Evolutionary conservation across 768 basidiomycete species (phyloP), one percentile per base, ranked within the genome.

Genomic region (Tubosaeta sp.): DNA sequence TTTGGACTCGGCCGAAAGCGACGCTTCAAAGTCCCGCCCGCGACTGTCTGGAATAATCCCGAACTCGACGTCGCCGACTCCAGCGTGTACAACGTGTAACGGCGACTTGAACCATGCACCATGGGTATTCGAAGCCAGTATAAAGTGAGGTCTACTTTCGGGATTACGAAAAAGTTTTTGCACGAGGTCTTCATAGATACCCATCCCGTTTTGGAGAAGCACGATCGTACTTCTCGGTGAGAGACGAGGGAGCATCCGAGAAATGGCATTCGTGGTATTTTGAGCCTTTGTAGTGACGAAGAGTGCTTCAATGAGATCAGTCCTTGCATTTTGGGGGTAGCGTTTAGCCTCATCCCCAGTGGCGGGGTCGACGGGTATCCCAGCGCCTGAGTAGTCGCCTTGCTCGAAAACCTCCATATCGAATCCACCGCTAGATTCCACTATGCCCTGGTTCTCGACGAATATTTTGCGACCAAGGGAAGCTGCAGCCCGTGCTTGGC

Each of bases 171-270:
- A 98, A 39, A 92, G 60, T 6, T 77, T 60, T 6, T 71, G 62
- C 16, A 91, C 66, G 44, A 97, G 76, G 54, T 82, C 72, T 51
- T 98, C 95, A 67, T 92, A 90, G 9, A 95, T 72, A 11, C 93
- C 95, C 84, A 97, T 89, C 25, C 95, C 95, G 65, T 95, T 95
- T 63, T 95, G 91, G 48, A 97, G 70, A n/a, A 99, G 79, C 3
- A 95, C 89, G 57, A 98, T 84, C 33, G 94, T 95, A 41, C 86
- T 88, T 46, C 78, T 67, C 0, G 77, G 65, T 5, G 77, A 74
- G 17, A 97, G 70, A 16, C 92, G 81, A 12, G 80, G 81, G 16
- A 78, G 69, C 50, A 97, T 78, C 0, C 67, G 63, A 16, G 69
- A 66, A 33, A 99, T 58, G 5, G 86, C 82, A 3, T 67, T 62